Percentiles rank a stretch among this genome's conserved stretches.
Conservation (phyloP, 495 filamentous ascomycete species). For the Neurospora sublineolata region DNA sequence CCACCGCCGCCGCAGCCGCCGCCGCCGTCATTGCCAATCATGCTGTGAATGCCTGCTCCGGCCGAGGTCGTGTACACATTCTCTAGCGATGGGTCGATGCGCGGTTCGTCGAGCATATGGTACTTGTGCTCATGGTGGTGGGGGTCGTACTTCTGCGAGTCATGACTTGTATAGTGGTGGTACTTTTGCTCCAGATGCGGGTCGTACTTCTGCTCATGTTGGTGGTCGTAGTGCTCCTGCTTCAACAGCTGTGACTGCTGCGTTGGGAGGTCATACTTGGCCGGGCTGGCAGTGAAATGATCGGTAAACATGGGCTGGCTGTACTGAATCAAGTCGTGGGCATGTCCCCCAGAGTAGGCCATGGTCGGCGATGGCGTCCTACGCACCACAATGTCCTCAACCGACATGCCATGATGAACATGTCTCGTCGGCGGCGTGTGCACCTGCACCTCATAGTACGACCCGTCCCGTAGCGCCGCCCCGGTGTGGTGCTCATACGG, state of each 20-base stretch:
- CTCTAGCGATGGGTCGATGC: constrained; percentile 16
- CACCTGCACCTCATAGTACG: constrained; percentile 50
- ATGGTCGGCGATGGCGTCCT: constrained; percentile 32
- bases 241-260: not conserved
- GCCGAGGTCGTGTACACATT: constrained; percentile 4
- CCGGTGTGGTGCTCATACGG: constrained; percentile 41
- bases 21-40: not conserved
- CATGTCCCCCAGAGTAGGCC: constrained; percentile 5
- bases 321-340: constrained; percentile 7
- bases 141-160: too few species aligned
- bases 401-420: constrained; percentile 24
- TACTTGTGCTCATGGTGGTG: not conserved
- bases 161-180: not conserved
- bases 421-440: constrained; percentile 26
- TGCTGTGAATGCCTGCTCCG: not conserved
- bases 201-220: not conserved
- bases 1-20: not conserved
- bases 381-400: constrained; percentile 42
- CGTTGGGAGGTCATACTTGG: not conserved
- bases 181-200: not conserved
- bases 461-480: constrained; percentile 27
- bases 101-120: not conserved
- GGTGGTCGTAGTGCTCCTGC: not conserved
- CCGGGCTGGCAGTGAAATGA: not conserved
- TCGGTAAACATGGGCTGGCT: not conserved